Evolutionary conservation across 345 rosid genomes (phyloP).

Genomic region (Citrus unshiu): DNA sequence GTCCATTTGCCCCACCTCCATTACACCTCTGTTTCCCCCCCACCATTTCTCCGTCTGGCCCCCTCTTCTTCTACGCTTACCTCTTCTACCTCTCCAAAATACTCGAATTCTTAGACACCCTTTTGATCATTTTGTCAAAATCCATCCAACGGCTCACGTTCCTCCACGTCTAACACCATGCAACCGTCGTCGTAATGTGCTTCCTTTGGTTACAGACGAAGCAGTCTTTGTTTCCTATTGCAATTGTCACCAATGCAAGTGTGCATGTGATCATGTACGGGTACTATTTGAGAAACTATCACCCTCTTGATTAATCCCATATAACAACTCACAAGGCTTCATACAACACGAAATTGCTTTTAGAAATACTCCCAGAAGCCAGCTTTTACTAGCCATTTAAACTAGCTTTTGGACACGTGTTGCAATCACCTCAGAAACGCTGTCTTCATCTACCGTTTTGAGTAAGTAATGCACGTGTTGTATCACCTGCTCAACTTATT

Average conservation of each 20-base stretch:
- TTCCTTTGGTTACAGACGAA: conserved; percentile 50
- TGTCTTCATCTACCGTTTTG: no score
- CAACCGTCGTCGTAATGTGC: conserved; percentile 68
- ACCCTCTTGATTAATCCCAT: no score
- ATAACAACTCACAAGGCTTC: no score
- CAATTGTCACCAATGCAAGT: conserved; percentile 43
- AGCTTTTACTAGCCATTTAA: no score
- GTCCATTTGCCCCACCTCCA: conserved; percentile 8
- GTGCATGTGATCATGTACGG: conserved; percentile 76
- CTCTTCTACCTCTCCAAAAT: conserved; percentile 68
- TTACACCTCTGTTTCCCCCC: conserved; percentile 46
- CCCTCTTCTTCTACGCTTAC: conserved; percentile 75
- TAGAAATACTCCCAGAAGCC: no score
- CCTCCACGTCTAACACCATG: conserved; percentile 87
- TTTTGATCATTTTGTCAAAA: conserved; percentile 47
- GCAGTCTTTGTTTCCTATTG: conserved; percentile 64
- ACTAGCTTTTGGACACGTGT: no score
- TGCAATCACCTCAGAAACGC: no score
- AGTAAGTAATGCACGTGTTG: no score
- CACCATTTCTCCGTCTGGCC: conserved; percentile 36
- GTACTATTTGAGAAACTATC: no score
- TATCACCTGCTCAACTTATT: no score
- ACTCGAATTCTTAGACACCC: conserved; percentile 57
- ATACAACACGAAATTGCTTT: no score
- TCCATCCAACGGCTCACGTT: conserved; percentile 60